Evolutionary conservation across 495 filamentous ascomycete species (phyloP), one percentile per base, ranked within the genome.

Genomic region (Trypethelium eluteriae): DNA sequence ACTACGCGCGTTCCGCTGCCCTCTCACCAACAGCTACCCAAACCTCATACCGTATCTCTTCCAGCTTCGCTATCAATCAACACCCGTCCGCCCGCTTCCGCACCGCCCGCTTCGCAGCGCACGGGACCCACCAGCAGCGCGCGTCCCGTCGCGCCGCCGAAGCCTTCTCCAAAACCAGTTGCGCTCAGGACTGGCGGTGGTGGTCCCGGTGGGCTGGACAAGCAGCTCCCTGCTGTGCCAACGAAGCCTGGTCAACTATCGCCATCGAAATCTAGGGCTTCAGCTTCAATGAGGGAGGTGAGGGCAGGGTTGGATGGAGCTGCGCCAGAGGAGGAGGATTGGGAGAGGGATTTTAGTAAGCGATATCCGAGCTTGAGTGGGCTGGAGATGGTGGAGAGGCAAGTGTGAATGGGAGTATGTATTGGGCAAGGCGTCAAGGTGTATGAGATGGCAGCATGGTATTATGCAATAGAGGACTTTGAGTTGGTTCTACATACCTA

Each of bases 321-420:
- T 62, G 65, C 56, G 9, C 64, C 67, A 34, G 72, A 68, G 16
- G 74, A 69, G 5, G 85, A 87, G 3, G 88, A 89, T 67, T 88
- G 86, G 85, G 86, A 90, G 71, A 76, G 74, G 38, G 86, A 88
- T 74, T 96, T 96, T 72, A 87, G 86, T 70, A 88, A 89, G 75
- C 80, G 90, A 56, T 96, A 90, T 74, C 92, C 92, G 1, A 91
- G 86, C 71, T 79, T 96, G 35, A 85, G 83, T 34, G 85, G 88
- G 0, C 80, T 96, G 61, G 92, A 96, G 79, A 90, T 95, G 86
- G 88, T 91, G 39, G 91, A 88, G 74, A 85, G 83, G 69, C 89
- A 87, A 72, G 83, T 86, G 59, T 63, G n/a, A 63, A 25, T 25
- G 62, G 38, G 38, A 34, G 7, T 7, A 44, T 44, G 41, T 14